Base-by-base conservation (phyloP, 164 flowering plant genomes). In the Aristolochia fimbriata region DNA sequence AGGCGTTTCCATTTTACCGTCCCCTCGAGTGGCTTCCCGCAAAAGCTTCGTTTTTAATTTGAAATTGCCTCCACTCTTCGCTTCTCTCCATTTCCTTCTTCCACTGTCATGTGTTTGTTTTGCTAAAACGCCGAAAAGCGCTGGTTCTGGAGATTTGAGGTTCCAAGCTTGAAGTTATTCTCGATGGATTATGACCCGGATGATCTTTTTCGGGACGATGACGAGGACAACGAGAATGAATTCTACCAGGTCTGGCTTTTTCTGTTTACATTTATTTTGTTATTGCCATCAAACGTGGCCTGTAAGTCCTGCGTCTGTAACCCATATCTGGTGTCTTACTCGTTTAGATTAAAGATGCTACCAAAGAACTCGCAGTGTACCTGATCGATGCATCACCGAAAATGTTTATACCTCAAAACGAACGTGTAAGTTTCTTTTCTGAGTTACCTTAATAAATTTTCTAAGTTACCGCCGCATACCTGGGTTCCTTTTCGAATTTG, bases 321-420 rank as follows among this genome's bases (percentile, higher is more conserved):
- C 24, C 37, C 15, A 30, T 15, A 31, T 7, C 27, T 17, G 17
- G 19, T 8, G 0, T 37, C 48, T 41, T 16, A 25, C 3, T 15
- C 16, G 15, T 11, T 27, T 80, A 90, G 99, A 85, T 73, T 63
- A 83, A 75, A 60, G 85, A 85, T 47, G 53, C 87, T 13, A 75
- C 69, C 46, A 91, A 81, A 65, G 96, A 91, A 55, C 60, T 73
- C 15, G 77, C 73, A 47, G 97, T 91, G 1, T 94, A 85, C 57
- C 65, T 91, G 33, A 81, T 94, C 16, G 97, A 94, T 64, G 95
- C 97, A 61, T 86, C 96, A 20, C 99, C 99, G 14, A 85, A 83
- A 71, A 94, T 94, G 99, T 91, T 94, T 74, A 59, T 27, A 66
- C 65, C 83, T 15, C 66, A 76, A 49, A 62, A 64, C 48, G 73